Evolutionary conservation across 1,139 yeast genomes (phyloP).

Genomic region (Suhomyces bokatorum): DNA sequence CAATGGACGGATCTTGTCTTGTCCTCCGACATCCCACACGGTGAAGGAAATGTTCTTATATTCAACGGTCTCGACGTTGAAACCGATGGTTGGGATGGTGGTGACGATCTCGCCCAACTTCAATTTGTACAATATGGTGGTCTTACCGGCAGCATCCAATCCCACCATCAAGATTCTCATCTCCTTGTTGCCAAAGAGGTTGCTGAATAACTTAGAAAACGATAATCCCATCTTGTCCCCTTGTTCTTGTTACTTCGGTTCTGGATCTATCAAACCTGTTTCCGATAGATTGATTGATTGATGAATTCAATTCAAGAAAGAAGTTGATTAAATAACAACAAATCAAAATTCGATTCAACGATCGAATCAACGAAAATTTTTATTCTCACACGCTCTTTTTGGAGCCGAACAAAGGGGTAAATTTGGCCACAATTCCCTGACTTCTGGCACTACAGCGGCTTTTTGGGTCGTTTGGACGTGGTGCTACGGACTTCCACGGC

Average conservation of each 20-base stretch:
- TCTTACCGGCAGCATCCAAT: constrained; percentile 89
- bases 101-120: constrained; percentile 92
- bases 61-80: constrained; percentile 93
- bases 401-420: constrained; percentile 6
- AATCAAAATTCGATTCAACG: constrained; percentile 14
- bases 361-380: constrained; percentile 13
- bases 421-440: background rate
- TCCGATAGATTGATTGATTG: constrained; percentile 12
- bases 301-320: constrained; percentile 11
- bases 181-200: constrained; percentile 79
- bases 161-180: constrained; percentile 96
- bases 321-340: constrained; percentile 14
- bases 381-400: constrained; percentile 14
- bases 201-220: constrained; percentile 82
- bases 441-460: too few relatives aligned
- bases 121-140: constrained; percentile 85
- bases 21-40: constrained; percentile 98
- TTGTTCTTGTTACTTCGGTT: constrained; percentile 5
- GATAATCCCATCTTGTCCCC: constrained; percentile 70
- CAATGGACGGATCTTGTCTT: constrained; percentile 90
- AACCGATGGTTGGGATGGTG: constrained; percentile 91
- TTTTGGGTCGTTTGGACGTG: background rate
- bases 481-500: too few relatives aligned
- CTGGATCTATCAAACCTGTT: constrained; percentile 7
- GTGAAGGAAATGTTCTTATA: constrained; percentile 93